Evolutionary conservation across 208 protist genomes (phyloP), one percentile per base, ranked within the genome.

Genomic region (Trypanosomatidae sp.): DNA sequence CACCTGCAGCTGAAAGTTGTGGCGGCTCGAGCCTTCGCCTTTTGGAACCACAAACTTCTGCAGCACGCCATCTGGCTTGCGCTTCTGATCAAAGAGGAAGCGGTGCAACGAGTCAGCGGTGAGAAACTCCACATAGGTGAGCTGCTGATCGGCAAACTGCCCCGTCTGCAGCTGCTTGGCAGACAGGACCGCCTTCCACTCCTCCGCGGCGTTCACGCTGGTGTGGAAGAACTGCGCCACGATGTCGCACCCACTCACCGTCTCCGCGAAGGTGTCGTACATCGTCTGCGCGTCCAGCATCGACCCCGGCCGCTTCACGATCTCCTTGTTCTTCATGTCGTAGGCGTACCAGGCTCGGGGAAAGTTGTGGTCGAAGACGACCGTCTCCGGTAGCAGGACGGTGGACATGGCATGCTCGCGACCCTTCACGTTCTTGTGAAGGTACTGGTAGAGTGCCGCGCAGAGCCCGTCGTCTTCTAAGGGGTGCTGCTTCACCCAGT

Each of bases 331-430:
- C 73, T 96, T 91, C 17, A 15, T 59, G 62, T 96, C 92, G 74
- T 95, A 97, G 19, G 84, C 84, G 83, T 95, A 98, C 94, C 94
- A 98, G 15, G 90, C 92, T 10, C 91, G 90, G 3, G 94, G 94
- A 70, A 98, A 98, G 84, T 98, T 98, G 88, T 98, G 94, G 65
- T 98, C 92, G 77, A 95, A 98, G 36, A 97, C 91, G 39, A 98
- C 91, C 17, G 94, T 97, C 33, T 98, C 91, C 0, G 94, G 94
- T 10, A 98, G 60, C 5, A 81, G 77, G 13, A 95, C 73, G 15
- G 81, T 71, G 12, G 84, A 82, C 43, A 95, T 86, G 47, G 76
- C 22, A 47, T 91, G 82, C 72, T 95, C 91, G 7, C 88, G 75
- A 13, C 87, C 88, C 77, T 95, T 96, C 44, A 91, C 85, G 66